phyloP scores from a whole-genome alignment of 1,139 yeast genomes.

The Lodderomyces orthopsilosis region DNA sequence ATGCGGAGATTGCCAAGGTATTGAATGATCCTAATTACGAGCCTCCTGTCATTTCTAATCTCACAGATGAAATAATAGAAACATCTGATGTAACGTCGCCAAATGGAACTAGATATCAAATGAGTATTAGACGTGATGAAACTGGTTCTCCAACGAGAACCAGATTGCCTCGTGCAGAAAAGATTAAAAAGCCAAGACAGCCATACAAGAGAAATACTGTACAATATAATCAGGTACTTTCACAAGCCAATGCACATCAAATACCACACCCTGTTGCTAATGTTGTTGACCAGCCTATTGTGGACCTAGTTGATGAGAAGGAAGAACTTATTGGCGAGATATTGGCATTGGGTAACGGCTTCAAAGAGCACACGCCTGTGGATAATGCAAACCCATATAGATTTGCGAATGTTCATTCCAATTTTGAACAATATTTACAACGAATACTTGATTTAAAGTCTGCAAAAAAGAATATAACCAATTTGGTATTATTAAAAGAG shows the following conservation, averaged over 20 bases:
- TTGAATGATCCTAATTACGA: slow-evolving; percentile 17
- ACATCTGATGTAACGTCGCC: slow-evolving; percentile 9
- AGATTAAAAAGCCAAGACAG: slow-evolving; percentile 1
- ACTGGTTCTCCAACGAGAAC: not conserved
- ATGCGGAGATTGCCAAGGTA: slow-evolving; percentile 16
- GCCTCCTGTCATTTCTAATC: slow-evolving; percentile 13
- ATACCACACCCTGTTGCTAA: not conserved
- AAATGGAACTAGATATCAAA: slow-evolving; percentile 11
- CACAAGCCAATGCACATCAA: not conserved
- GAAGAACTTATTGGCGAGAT: slow-evolving; percentile 8
- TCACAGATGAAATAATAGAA: slow-evolving; percentile 8
- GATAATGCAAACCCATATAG: slow-evolving; percentile 15
- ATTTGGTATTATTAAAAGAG: slow-evolving; percentile 38
- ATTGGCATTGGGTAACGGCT: slow-evolving; percentile 12
- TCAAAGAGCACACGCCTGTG: too few relatives aligned
- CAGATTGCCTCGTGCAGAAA: slow-evolving; percentile 2
- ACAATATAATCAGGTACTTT: not conserved
- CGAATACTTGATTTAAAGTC: slow-evolving; percentile 23
- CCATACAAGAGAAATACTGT: not conserved
- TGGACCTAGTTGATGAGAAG: slow-evolving; percentile 1
- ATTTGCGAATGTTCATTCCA: slow-evolving; percentile 32
- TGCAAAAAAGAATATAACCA: slow-evolving; percentile 23
- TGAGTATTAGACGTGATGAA: slow-evolving; percentile 10
- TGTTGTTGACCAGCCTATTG: not conserved
- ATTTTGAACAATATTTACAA: slow-evolving; percentile 35